Percentiles rank a stretch among this genome's conserved stretches.
Conservation (phyloP, 345 rosid species). For the Laguncularia racemosa region DNA sequence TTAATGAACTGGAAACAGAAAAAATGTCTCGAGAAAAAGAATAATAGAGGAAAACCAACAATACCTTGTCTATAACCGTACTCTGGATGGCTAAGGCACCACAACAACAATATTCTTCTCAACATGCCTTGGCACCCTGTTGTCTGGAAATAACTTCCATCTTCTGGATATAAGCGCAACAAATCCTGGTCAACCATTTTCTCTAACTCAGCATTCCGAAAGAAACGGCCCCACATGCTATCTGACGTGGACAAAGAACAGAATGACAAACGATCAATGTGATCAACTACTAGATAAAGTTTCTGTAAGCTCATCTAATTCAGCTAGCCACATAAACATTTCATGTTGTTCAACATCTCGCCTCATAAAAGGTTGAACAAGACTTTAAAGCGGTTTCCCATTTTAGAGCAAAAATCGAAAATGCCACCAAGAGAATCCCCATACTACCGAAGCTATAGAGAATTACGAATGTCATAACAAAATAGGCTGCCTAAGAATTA, state of each 20-base stretch:
- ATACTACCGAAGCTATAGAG: too few relatives aligned
- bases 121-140: slow-evolving; percentile 95
- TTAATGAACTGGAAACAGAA: too few relatives aligned
- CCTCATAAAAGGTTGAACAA: too few relatives aligned
- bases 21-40: background rate
- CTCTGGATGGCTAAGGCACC: slow-evolving; percentile 94
- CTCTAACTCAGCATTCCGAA: slow-evolving; percentile 89
- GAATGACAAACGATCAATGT: background rate
- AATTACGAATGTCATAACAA: too few relatives aligned
- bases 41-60: background rate
- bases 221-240: slow-evolving; percentile 94
- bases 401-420: too few relatives aligned
- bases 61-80: slow-evolving; percentile 85
- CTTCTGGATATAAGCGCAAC: slow-evolving; percentile 89
- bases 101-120: slow-evolving; percentile 74
- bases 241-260: slow-evolving; percentile 30
- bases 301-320: too few relatives aligned
- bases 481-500: background rate
- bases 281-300: background rate
- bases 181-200: slow-evolving; percentile 93
- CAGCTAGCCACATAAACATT: too few relatives aligned
- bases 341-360: too few relatives aligned
- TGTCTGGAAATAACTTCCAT: slow-evolving; percentile 89
- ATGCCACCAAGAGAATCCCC: too few relatives aligned
- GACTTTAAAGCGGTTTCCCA: too few relatives aligned